Percentiles rank a stretch among this genome's conserved stretches.
phyloP scores from a whole-genome alignment of 2,329 filamentous ascomycete genomes.

The Zasmidium cellare region DNA sequence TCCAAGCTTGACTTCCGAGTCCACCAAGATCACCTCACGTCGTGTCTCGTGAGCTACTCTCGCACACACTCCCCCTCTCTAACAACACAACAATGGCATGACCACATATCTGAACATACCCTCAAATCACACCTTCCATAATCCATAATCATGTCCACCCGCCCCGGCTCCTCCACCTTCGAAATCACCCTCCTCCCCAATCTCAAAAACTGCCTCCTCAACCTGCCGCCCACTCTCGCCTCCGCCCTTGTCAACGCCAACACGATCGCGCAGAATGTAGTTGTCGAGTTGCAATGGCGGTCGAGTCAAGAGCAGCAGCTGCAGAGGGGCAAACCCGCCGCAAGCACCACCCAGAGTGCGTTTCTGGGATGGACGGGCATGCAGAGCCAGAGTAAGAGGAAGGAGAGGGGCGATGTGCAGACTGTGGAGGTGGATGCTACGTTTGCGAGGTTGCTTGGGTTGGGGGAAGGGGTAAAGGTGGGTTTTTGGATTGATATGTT shows the following conservation, averaged over 20 bases:
- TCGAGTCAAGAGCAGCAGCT: slow-evolving; percentile 40
- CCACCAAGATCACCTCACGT: not conserved
- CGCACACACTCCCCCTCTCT: not conserved
- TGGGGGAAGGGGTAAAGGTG: slow-evolving; percentile 80
- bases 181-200: slow-evolving; percentile 78
- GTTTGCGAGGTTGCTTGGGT: slow-evolving; percentile 72
- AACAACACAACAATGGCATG: not conserved
- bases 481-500: slow-evolving; percentile 63
- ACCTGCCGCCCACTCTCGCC: slow-evolving; percentile 82
- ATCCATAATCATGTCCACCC: slow-evolving; percentile 8
- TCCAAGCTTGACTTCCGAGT: not conserved
- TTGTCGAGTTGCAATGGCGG: slow-evolving; percentile 82
- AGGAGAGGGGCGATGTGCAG: slow-evolving; percentile 61
- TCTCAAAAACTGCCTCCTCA: slow-evolving; percentile 92
- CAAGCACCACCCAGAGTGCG: slow-evolving; percentile 58
- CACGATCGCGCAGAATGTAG: slow-evolving; percentile 91
- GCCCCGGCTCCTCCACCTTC: slow-evolving; percentile 9
- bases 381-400: slow-evolving; percentile 77
- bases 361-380: slow-evolving; percentile 97
- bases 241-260: slow-evolving; percentile 85
- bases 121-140: no score
- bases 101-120: no score
- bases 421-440: slow-evolving; percentile 85
- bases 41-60: not conserved
- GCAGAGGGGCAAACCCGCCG: slow-evolving; percentile 7